phyloP scores from a whole-genome alignment of 2,329 filamentous ascomycete genomes.

The Lecanicillium sp. region DNA sequence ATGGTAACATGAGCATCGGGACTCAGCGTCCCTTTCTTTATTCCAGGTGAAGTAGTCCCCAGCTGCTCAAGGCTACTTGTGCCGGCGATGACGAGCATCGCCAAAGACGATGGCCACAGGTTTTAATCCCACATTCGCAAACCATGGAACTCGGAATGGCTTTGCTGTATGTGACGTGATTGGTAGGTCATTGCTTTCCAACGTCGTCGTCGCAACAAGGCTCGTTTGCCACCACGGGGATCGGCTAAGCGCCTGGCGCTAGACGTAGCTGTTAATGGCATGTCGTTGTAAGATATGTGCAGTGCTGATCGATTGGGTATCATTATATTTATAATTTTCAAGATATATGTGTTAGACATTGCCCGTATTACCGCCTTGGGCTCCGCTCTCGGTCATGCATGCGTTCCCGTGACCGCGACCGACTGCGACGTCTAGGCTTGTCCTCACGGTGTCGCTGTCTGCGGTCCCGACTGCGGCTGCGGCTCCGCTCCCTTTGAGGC shows the following conservation, averaged over 20 bases:
- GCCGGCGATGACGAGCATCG: conserved; percentile 12
- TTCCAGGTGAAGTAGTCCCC: background rate
- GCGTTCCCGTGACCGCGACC: conserved; percentile 13
- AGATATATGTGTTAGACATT: background rate
- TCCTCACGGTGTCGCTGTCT: conserved; percentile 12
- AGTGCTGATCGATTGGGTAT: too few relatives aligned
- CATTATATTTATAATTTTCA: background rate
- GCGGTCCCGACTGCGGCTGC: conserved; percentile 14
- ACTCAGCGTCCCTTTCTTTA: conserved; percentile 14
- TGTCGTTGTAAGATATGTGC: too few relatives aligned
- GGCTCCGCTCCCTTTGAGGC: conserved; percentile 10
- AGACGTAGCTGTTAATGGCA: too few relatives aligned
- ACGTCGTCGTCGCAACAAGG: too few relatives aligned
- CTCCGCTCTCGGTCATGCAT: background rate
- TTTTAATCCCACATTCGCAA: background rate
- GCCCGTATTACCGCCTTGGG: background rate
- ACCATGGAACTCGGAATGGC: too few relatives aligned
- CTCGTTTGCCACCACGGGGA: too few relatives aligned
- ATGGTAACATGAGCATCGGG: conserved; percentile 11
- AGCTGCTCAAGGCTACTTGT: conserved; percentile 8
- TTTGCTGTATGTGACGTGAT: too few relatives aligned
- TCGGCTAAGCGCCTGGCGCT: too few relatives aligned
- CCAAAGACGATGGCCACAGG: conserved; percentile 15
- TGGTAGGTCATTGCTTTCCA: too few relatives aligned
- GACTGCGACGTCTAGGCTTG: conserved; percentile 15